These are phyloP conservation scores for Candida coquimbonensis DNA, from an alignment of 805 yeast genomes.

Conservation along the genomic window DNA sequence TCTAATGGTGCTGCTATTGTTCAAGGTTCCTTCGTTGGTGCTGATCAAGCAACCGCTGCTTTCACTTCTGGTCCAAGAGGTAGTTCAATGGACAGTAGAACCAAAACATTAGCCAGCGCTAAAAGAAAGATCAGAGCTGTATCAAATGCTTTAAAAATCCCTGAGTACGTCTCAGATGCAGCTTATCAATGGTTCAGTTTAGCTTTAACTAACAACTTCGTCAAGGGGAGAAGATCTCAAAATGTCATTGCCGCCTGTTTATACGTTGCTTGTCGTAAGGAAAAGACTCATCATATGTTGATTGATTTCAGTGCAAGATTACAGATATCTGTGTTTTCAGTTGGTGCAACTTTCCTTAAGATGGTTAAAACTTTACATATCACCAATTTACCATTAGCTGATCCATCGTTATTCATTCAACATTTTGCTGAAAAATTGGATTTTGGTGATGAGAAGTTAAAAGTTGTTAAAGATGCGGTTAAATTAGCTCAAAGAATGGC, in stretches of 20 bases:
- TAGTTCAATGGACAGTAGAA: constrained; percentile 75
- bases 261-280: constrained; percentile 89
- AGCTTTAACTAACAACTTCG: constrained; percentile 83
- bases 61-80: constrained; percentile 62
- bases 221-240: constrained; percentile 94
- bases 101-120: constrained; percentile 83
- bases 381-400: constrained; percentile 75
- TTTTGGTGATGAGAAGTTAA: constrained; percentile 64
- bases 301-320: constrained; percentile 89
- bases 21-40: constrained; percentile 88
- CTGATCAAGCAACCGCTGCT: constrained; percentile 73
- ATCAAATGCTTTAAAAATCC: constrained; percentile 70
- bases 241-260: constrained; percentile 93
- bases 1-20: constrained; percentile 93
- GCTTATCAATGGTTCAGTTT: constrained; percentile 86
- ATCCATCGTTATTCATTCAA: constrained; percentile 88
- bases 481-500: constrained; percentile 86
- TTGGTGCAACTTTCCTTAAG: constrained; percentile 93
- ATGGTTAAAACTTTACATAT: constrained; percentile 84
- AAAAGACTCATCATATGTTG: constrained; percentile 88
- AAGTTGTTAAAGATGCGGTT: constrained; percentile 83
- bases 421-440: constrained; percentile 87
- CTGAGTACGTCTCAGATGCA: constrained; percentile 78
- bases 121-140: constrained; percentile 70
- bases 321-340: constrained; percentile 85